These are phyloP conservation scores for Phytopythium cucurbitacearum DNA, from an alignment of 352 stramenopile species.

Conservation along the genomic window DNA sequence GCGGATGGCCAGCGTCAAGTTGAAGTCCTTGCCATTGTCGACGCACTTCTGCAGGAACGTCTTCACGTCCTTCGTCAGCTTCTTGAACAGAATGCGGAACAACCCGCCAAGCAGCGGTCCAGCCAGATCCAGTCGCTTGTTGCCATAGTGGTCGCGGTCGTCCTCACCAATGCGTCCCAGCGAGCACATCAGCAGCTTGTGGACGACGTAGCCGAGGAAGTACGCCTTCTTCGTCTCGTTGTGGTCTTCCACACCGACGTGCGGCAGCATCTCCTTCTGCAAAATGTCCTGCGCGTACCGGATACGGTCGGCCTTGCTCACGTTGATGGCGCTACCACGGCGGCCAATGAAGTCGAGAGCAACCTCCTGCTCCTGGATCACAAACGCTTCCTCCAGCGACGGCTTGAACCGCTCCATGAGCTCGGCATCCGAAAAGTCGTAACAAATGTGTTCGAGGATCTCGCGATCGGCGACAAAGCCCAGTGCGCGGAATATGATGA, in stretches of 20 bases:
- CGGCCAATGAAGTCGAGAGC: slow-evolving; percentile 99
- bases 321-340: slow-evolving; percentile 92
- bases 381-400: slow-evolving; percentile 97
- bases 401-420: slow-evolving; percentile 99
- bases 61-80: slow-evolving; percentile 98
- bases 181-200: slow-evolving; percentile 99
- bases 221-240: slow-evolving; percentile 97
- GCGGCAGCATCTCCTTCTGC: slow-evolving; percentile 99
- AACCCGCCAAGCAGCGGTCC: slow-evolving; percentile 96
- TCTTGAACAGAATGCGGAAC: slow-evolving; percentile 98
- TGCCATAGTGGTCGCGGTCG: slow-evolving; percentile 99
- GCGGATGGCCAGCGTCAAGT: slow-evolving; percentile 97
- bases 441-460: slow-evolving; percentile 99
- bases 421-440: slow-evolving; percentile 97
- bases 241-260: slow-evolving; percentile 98
- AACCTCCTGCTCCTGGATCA: slow-evolving; percentile 97
- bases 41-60: slow-evolving; percentile 90
- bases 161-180: slow-evolving; percentile 97
- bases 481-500: slow-evolving; percentile 99
- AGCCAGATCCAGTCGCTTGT: slow-evolving; percentile 99
- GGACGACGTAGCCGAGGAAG: slow-evolving; percentile 98
- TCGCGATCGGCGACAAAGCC: slow-evolving; percentile 95
- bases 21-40: slow-evolving; percentile 94
- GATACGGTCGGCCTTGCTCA: slow-evolving; percentile 97
- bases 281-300: slow-evolving; percentile 98